Percentiles rank a stretch among this genome's conserved stretches.
Evolutionary conservation across 176 grass and related monocot genomes (phyloP).

Genomic region (Cenchrus fungigraminus): DNA sequence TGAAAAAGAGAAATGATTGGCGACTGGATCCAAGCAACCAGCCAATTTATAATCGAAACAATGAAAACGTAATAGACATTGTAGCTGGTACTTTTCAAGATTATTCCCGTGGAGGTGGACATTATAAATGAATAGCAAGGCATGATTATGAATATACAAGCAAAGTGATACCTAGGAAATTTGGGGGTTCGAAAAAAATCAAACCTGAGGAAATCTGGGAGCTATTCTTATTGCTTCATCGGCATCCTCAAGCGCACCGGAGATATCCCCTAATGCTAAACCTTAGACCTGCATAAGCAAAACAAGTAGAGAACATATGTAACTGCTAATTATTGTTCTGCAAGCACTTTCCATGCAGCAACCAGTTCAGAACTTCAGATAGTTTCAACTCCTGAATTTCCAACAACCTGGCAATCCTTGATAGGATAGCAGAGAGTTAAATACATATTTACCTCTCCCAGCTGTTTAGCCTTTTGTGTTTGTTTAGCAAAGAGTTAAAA

Average conservation of each 20-base stretch:
- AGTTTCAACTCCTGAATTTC: too few relatives aligned
- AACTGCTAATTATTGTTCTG: too few relatives aligned
- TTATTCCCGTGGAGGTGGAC: not conserved
- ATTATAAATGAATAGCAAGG: not conserved
- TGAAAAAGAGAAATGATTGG: not conserved
- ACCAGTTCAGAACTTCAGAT: too few relatives aligned
- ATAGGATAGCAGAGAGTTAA: too few relatives aligned
- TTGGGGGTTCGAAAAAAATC: not conserved
- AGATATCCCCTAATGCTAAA: constrained; percentile 52
- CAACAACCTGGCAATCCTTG: too few relatives aligned
- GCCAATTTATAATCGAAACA: not conserved
- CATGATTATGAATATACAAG: not conserved
- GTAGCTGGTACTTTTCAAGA: not conserved
- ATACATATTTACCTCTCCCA: too few relatives aligned
- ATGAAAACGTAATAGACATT: not conserved
- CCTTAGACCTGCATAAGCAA: constrained; percentile 58
- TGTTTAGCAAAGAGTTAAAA: too few relatives aligned
- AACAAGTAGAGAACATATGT: too few relatives aligned
- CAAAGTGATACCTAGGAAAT: constrained; percentile 47
- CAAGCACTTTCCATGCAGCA: too few relatives aligned
- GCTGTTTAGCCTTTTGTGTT: too few relatives aligned
- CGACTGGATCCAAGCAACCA: not conserved
- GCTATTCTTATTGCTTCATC: constrained; percentile 67
- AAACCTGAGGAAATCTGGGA: constrained; percentile 66
- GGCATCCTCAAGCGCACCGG: constrained; percentile 61